These are phyloP conservation scores for Kwoniella europaea DNA, from an alignment of 768 basidiomycete species.

Conservation along the genomic window DNA sequence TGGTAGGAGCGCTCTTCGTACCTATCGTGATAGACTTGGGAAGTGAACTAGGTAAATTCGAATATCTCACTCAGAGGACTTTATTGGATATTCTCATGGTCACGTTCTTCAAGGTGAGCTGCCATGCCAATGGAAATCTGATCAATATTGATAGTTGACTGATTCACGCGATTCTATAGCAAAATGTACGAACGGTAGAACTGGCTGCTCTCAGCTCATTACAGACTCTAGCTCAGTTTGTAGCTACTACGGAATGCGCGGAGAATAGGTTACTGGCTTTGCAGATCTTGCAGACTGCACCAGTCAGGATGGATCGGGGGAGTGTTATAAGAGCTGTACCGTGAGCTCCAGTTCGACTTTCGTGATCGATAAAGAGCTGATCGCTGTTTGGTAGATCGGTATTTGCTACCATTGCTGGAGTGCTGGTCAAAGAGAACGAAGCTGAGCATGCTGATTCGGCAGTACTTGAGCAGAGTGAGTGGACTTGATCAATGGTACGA, in stretches of 20 bases:
- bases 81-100: conserved; percentile 44
- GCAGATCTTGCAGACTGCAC: conserved; percentile 37
- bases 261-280: conserved; percentile 41
- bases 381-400: conserved; percentile 14
- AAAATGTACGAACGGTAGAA: conserved; percentile 34
- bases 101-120: conserved; percentile 45
- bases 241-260: conserved; percentile 18
- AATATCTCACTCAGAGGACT: conserved; percentile 28
- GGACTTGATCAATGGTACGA: background rate
- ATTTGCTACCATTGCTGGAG: conserved; percentile 24
- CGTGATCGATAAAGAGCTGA: background rate
- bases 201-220: conserved; percentile 35
- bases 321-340: conserved; percentile 34
- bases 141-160: background rate
- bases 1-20: conserved; percentile 43
- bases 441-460: conserved; percentile 27
- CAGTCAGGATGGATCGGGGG: conserved; percentile 27
- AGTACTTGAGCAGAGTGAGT: conserved; percentile 35
- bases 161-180: conserved; percentile 16
- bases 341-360: conserved; percentile 11
- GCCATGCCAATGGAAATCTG: background rate
- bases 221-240: conserved; percentile 37
- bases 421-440: conserved; percentile 27
- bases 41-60: conserved; percentile 23
- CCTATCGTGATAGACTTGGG: conserved; percentile 36